Percentiles rank a stretch among this genome's conserved stretches.
Conservation (phyloP, 805 yeast species). For the Scheffersomyces coipomensis region DNA sequence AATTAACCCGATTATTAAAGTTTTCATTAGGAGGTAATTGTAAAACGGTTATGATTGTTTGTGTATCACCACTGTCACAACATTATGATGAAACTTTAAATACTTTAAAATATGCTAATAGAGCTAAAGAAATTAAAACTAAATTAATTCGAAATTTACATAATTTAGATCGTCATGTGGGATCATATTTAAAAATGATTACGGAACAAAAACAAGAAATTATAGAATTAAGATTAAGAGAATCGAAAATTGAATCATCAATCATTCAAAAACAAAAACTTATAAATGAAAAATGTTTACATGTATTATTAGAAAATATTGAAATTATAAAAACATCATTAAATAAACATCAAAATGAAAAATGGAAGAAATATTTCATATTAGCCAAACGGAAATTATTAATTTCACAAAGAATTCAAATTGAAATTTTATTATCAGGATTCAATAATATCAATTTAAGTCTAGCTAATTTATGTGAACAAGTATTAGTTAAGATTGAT, state of each 20-base stretch:
- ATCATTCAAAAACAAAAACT: slow-evolving; percentile 32
- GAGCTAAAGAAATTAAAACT: slow-evolving; percentile 89
- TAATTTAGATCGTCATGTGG: slow-evolving; percentile 77
- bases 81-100: slow-evolving; percentile 94
- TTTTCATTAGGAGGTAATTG: slow-evolving; percentile 94
- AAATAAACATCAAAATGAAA: slow-evolving; percentile 42
- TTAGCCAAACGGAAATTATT: slow-evolving; percentile 48
- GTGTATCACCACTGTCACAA: slow-evolving; percentile 80
- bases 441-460: neutral
- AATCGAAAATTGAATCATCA: slow-evolving; percentile 39
- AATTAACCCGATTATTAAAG: slow-evolving; percentile 80
- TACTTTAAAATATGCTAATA: slow-evolving; percentile 84
- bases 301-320: slow-evolving; percentile 40
- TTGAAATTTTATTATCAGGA: slow-evolving; percentile 17
- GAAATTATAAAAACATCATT: slow-evolving; percentile 41
- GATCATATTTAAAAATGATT: slow-evolving; percentile 80
- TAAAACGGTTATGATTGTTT: slow-evolving; percentile 93
- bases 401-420: slow-evolving; percentile 41
- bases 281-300: slow-evolving; percentile 37
- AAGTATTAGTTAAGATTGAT: slow-evolving; percentile 33
- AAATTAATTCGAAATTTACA: slow-evolving; percentile 72
- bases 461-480: slow-evolving; percentile 22
- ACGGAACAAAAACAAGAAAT: slow-evolving; percentile 77
- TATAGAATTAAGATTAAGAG: slow-evolving; percentile 61
- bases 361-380: slow-evolving; percentile 40